Conservation (phyloP, 139 green algal genomes). For the Chlamydomonas incerta region DNA sequence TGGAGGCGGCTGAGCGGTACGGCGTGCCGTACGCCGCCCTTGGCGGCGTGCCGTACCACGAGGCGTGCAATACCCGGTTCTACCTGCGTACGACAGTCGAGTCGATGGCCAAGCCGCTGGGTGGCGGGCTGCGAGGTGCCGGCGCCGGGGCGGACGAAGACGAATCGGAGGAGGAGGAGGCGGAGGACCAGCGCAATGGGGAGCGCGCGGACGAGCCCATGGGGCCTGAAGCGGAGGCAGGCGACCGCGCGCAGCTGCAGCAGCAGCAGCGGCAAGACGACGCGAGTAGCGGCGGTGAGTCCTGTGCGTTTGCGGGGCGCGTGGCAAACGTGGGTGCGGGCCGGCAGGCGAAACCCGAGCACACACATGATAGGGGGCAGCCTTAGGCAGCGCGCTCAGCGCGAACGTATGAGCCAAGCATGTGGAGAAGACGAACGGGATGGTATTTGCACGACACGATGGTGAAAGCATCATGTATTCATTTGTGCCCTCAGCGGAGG, state of each 20-base stretch:
- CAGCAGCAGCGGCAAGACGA: background rate
- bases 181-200: background rate
- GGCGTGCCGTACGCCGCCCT: background rate
- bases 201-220: background rate
- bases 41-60: background rate
- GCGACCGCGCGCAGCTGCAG: background rate
- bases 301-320: too few species aligned
- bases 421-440: too few species aligned
- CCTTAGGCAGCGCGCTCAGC: too few species aligned
- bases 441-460: too few species aligned
- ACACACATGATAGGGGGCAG: too few species aligned
- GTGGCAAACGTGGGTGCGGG: too few species aligned
- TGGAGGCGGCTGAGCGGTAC: conserved; percentile 36
- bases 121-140: background rate
- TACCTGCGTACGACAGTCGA: conserved; percentile 8
- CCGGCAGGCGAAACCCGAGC: too few species aligned
- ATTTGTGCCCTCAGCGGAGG: too few species aligned
- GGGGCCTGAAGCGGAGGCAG: background rate
- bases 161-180: background rate
- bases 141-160: background rate
- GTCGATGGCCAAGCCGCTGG: background rate
- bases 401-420: too few species aligned
- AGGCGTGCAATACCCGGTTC: conserved; percentile 18
- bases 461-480: too few species aligned
- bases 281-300: too few species aligned